Base-by-base conservation (phyloP, 805 yeast species). In the Myxozyma geophila region DNA sequence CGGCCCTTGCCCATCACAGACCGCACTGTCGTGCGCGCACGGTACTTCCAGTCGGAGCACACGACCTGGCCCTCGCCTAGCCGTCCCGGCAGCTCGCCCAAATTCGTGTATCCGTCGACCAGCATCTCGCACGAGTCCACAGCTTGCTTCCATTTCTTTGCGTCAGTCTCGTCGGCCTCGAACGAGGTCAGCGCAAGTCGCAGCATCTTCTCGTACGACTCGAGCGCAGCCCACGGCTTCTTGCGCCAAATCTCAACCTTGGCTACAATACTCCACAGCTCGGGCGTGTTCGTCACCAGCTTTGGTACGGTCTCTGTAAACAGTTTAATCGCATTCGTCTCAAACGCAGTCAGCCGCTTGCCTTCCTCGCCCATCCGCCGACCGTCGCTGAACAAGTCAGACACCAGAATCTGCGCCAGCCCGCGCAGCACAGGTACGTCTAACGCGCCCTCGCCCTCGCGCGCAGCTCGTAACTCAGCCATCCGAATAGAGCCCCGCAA, bases 11-110 rank as follows among this genome's bases (percentile, higher is more conserved):
- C 86, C 84, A 89, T 82, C 68, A 92, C 78, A 0, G 90, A 83
- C 71, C 96, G 82, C 21, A 92, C 82, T 0, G 89, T 79, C 15
- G 89, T 82, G 66, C 87, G 82, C 1, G 96, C 87, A 74, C 91
- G 91, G 77, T 87, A 89, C 72, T 85, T 88, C 98, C 98, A 92
- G 73, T 92, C 96, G 72, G 87, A 85, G 74, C 97, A 92, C 21
- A 69, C 70, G 12, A 62, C 64, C 9, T 92, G 96, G 28, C 88
- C 88, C 71, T 87, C 83, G 7, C 96, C 96, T 10, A 89, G 88
- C 69, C 76, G 72, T 17, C 80, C 80, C 28, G 72, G 74, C 54
- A 85, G 75, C 62, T 88, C 95, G n/a, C 98, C 98, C 39, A 90
- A 81, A 2, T 89, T 87, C 72, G 87, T 92, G 74, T 92, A 93